Evolutionary conservation across 2,329 filamentous ascomycete genomes (phyloP), one percentile per base, ranked within the genome.

Genomic region (Plenodomus biglobosus): DNA sequence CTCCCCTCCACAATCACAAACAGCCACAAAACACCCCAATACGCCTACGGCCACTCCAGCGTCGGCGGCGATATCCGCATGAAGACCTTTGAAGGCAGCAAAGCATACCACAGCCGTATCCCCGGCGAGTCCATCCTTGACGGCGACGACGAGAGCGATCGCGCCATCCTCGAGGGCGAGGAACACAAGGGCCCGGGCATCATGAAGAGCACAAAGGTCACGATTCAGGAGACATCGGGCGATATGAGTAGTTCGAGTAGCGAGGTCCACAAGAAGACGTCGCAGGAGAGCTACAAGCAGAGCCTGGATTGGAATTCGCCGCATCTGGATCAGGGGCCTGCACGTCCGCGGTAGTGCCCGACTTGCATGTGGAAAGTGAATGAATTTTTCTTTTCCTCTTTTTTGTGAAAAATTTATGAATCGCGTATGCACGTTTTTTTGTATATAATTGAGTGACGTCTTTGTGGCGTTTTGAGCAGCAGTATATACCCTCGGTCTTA

Each of bases 111-210:
- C 27, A 56, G 52, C 32, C 52, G 56, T 4, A 24, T 58, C 18
- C 55, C 51, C 4, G 55, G 56, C 6, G 62, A 66, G 22, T 62
- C 56, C 13, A 42, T 56, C n/a, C 41, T 64, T 1, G 59, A 63
- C n/a, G 48, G 45, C 5, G 60, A 65, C 34, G 56, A 58, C 30
- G 61, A 64, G 16, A 66, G 62, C 40, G 62, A 66, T 46, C 55
- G 58, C 11, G 61, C 59, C 2, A 64, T 66, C 5, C 21, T 66
- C n/a, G 52, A 59, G 4, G 56, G 61, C 1, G 53, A 53, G 2
- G 58, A 59, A n/a, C 47, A 52, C 17, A 61, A 61, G 21, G 37
- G 46, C 1, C 21, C 44, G 3, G 59, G 62, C 7, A 66, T 66
- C 13, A 54, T 55, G 44, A 63, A 64, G 41, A 64, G 61, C 1